phyloP scores from a whole-genome alignment of 768 basidiomycete species.

The Chalciporus piperatus region DNA sequence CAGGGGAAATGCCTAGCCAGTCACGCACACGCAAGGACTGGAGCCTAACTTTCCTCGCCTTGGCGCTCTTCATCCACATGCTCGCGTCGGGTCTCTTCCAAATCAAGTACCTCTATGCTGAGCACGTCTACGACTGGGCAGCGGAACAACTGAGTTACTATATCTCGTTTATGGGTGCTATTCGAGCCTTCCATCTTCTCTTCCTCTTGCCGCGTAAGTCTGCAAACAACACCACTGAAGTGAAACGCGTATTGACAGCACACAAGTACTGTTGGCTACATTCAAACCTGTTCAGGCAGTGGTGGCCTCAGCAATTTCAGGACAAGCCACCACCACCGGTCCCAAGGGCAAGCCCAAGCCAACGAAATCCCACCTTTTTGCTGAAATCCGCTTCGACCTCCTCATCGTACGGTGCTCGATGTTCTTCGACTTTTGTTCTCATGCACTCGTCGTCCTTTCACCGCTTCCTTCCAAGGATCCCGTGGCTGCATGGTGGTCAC shows the following conservation, averaged over 20 bases:
- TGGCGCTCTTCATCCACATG: constrained; percentile 60
- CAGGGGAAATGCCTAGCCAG: constrained; percentile 60
- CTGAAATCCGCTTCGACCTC: constrained; percentile 68
- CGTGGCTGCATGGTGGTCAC: constrained; percentile 24
- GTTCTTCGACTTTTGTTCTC: constrained; percentile 63
- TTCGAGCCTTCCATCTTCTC: constrained; percentile 64
- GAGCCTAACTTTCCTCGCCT: constrained; percentile 68
- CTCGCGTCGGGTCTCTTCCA: constrained; percentile 71
- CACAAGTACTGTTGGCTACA: constrained; percentile 54
- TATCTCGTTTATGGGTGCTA: constrained; percentile 64
- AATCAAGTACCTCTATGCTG: constrained; percentile 76
- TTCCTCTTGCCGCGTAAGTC: constrained; percentile 65
- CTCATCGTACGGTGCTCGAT: constrained; percentile 62
- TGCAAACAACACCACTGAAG: constrained; percentile 14
- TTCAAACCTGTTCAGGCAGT: constrained; percentile 48
- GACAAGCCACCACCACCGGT: constrained; percentile 6
- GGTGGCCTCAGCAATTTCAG: constrained; percentile 4
- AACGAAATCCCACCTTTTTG: constrained; percentile 48
- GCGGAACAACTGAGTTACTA: constrained; percentile 72
- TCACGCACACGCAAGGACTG: constrained; percentile 59
- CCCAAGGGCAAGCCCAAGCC: constrained; percentile 40
- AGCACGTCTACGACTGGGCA: constrained; percentile 68
- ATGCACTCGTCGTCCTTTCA: constrained; percentile 55
- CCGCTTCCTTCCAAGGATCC: constrained; percentile 40
- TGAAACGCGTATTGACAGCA: constrained; percentile 31